Evolutionary conservation across 345 rosid genomes (phyloP).

Genomic region (Kernera saxatilis): DNA sequence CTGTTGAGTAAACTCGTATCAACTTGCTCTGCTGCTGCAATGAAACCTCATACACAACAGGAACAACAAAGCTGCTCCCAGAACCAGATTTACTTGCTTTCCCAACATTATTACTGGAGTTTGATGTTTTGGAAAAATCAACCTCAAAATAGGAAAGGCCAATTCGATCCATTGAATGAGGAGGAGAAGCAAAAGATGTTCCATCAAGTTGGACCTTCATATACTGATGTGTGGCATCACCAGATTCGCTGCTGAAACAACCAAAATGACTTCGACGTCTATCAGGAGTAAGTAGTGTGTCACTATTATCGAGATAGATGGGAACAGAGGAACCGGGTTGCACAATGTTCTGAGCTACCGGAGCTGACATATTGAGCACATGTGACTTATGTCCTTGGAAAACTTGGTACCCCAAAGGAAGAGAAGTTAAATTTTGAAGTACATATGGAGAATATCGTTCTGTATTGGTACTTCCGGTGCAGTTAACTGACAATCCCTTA

Average conservation of each 20-base stretch:
- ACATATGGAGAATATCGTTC: slow-evolving; percentile 84
- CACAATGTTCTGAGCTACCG: slow-evolving; percentile 45
- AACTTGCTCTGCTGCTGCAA: slow-evolving; percentile 79
- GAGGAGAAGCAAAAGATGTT: slow-evolving; percentile 63
- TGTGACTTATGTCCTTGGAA: slow-evolving; percentile 47
- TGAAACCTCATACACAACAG: slow-evolving; percentile 92
- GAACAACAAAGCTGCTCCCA: slow-evolving; percentile 60
- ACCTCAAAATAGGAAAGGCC: slow-evolving; percentile 81
- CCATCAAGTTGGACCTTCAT: slow-evolving; percentile 81
- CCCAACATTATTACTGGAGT: slow-evolving; percentile 27
- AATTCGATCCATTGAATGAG: slow-evolving; percentile 87
- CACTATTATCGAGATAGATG: slow-evolving; percentile 57
- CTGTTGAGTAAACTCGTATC: slow-evolving; percentile 82
- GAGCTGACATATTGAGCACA: slow-evolving; percentile 39
- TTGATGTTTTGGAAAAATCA: slow-evolving; percentile 68
- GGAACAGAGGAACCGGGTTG: slow-evolving; percentile 75
- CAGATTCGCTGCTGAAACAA: slow-evolving; percentile 52
- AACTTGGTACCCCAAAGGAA: slow-evolving; percentile 64
- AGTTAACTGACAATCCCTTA: slow-evolving; percentile 33
- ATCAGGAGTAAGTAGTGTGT: slow-evolving; percentile 46
- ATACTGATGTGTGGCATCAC: slow-evolving; percentile 63
- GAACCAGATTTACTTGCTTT: slow-evolving; percentile 34
- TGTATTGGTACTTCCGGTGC: slow-evolving; percentile 36
- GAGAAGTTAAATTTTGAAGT: slow-evolving; percentile 83
- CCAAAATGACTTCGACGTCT: slow-evolving; percentile 54